A percentile compares a stretch with the other conserved stretches of the same genome.
These are phyloP conservation scores for Tricladium varicosporioides DNA, from an alignment of 2,329 filamentous ascomycete genomes.

Conservation along the genomic window DNA sequence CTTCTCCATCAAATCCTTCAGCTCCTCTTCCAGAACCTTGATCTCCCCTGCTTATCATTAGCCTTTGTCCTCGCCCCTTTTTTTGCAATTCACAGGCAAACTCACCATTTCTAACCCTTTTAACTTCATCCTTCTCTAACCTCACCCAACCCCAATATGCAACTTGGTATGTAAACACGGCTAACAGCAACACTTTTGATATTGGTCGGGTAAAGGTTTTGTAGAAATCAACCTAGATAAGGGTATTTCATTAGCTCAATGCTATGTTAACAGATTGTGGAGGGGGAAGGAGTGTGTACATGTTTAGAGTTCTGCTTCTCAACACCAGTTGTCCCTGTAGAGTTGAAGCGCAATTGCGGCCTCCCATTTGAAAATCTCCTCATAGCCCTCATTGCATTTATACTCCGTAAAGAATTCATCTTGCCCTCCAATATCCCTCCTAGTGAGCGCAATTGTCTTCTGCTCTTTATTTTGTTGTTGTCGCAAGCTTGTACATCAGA, in stretches of 20 bases:
- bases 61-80: not conserved
- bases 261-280: not conserved
- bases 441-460: not conserved
- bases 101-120: conserved; percentile 55
- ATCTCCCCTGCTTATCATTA: conserved; percentile 1
- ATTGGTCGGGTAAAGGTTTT: conserved; percentile 71
- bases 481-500: too few species aligned
- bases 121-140: conserved; percentile 70
- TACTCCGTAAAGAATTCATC: not conserved
- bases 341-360: conserved; percentile 10
- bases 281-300: not conserved
- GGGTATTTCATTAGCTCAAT: conserved; percentile 1
- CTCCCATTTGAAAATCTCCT: not conserved
- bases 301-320: conserved; percentile 4
- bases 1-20: not conserved
- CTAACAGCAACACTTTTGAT: conserved; percentile 70
- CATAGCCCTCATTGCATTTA: not conserved
- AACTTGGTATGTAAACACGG: conserved; percentile 77
- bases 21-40: conserved; percentile 4
- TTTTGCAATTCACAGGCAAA: not conserved
- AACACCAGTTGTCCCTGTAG: not conserved
- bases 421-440: not conserved
- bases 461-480: too few species aligned
- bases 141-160: conserved; percentile 73
- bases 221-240: conserved; percentile 63